Conservation (phyloP, 1,284 basidiomycete species). For the Sparassis latifolia region DNA sequence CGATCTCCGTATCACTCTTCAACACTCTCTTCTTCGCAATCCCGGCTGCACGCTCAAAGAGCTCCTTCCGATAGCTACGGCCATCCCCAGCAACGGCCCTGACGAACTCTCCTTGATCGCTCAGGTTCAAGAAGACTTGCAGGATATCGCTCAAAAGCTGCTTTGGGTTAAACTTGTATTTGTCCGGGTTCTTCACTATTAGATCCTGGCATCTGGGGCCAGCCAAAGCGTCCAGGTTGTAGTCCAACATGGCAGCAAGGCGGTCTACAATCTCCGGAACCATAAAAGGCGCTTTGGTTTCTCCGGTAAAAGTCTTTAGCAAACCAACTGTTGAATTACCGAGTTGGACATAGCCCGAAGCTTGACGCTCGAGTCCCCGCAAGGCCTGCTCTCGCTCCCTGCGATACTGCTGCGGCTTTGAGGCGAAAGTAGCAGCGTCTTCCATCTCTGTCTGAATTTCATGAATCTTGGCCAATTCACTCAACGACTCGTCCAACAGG, state of each 20-base stretch:
- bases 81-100: conserved; percentile 89
- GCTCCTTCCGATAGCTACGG: conserved; percentile 80
- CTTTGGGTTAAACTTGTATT: conserved; percentile 87
- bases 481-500: conserved; percentile 94
- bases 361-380: conserved; percentile 75
- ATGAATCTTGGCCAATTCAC: conserved; percentile 85
- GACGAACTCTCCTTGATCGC: conserved; percentile 77
- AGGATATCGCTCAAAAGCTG: conserved; percentile 83
- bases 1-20: conserved; percentile 80
- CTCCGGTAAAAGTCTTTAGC: conserved; percentile 88
- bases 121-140: conserved; percentile 89
- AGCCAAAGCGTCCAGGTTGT: conserved; percentile 87
- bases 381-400: conserved; percentile 83
- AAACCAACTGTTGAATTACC: conserved; percentile 86
- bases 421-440: conserved; percentile 62
- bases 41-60: conserved; percentile 79
- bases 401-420: conserved; percentile 63
- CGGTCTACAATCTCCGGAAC: conserved; percentile 95
- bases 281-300: conserved; percentile 91
- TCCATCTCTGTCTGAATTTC: conserved; percentile 84
- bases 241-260: conserved; percentile 95
- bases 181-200: conserved; percentile 82
- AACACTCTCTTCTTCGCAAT: conserved; percentile 65
- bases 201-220: conserved; percentile 84
- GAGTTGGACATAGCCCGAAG: conserved; percentile 81